A percentile compares a stretch with the other conserved stretches of the same genome.
Evolutionary conservation across 805 yeast genomes (phyloP).

Genomic region (Pichia californica): DNA sequence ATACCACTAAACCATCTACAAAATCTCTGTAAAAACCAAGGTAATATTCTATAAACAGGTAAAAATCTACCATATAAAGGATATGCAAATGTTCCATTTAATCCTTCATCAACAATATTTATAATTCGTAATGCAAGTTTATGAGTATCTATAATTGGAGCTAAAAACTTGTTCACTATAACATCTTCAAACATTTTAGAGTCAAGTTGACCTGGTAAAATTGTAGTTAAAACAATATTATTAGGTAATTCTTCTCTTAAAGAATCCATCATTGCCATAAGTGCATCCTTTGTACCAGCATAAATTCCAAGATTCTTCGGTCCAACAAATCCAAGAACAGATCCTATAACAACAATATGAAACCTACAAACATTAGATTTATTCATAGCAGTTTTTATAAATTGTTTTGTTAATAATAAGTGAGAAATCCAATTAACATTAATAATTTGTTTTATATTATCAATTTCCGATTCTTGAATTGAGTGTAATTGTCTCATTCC

Average conservation of each 20-base stretch:
- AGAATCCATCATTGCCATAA: slow-evolving; percentile 39
- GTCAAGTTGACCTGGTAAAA: slow-evolving; percentile 46
- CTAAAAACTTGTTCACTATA: slow-evolving; percentile 36
- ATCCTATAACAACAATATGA: slow-evolving; percentile 38
- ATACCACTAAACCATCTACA: slow-evolving; percentile 25
- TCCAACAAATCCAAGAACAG: slow-evolving; percentile 43
- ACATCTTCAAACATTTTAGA: slow-evolving; percentile 45
- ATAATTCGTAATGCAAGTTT: slow-evolving; percentile 33
- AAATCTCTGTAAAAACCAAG: slow-evolving; percentile 32
- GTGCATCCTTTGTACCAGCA: slow-evolving; percentile 44
- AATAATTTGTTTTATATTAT: slow-evolving; percentile 28
- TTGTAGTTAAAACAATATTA: slow-evolving; percentile 28
- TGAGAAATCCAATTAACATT: slow-evolving; percentile 40
- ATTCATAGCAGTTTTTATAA: slow-evolving; percentile 18
- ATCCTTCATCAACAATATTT: slow-evolving; percentile 31
- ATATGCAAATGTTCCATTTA: slow-evolving; percentile 35
- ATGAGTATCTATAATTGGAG: slow-evolving; percentile 39
- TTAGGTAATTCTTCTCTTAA: slow-evolving; percentile 35
- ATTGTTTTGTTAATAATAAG: slow-evolving; percentile 33
- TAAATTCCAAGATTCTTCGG: slow-evolving; percentile 43
- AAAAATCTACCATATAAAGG: slow-evolving; percentile 44
- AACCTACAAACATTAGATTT: slow-evolving; percentile 19
- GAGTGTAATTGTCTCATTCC: slow-evolving; percentile 37
- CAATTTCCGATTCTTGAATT: slow-evolving; percentile 22
- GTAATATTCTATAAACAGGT: slow-evolving; percentile 37